Conservation (phyloP, 495 filamentous ascomycete genomes). For the Saxispiralis lemnorum region DNA sequence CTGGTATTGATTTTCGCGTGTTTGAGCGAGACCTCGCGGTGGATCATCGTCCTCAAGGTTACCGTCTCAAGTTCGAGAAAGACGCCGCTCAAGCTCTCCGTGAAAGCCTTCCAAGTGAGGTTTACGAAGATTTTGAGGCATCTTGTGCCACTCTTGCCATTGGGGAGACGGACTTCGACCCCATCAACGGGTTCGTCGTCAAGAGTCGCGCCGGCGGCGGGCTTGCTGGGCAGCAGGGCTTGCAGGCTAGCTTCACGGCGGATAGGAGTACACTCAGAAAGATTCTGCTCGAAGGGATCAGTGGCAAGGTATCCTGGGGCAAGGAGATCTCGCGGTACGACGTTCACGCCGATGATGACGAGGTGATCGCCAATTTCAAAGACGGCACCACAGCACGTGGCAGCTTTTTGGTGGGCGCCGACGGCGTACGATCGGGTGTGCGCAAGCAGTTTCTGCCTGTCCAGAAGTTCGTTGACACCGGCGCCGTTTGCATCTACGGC, state of each 20-base stretch:
- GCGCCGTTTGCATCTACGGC: slow-evolving; percentile 17
- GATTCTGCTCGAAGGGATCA: slow-evolving; percentile 12
- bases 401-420: slow-evolving; percentile 35
- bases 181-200: slow-evolving; percentile 11
- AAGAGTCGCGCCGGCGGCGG: slow-evolving; percentile 3
- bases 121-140: slow-evolving; percentile 7
- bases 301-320: slow-evolving; percentile 13
- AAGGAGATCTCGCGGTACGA: slow-evolving; percentile 18
- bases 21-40: slow-evolving; percentile 14
- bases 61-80: slow-evolving; percentile 10
- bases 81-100: not conserved
- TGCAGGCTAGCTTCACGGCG: slow-evolving; percentile 3
- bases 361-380: slow-evolving; percentile 32
- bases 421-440: slow-evolving; percentile 34
- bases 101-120: not conserved
- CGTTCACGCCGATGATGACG: slow-evolving; percentile 12
- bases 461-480: slow-evolving; percentile 17
- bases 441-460: slow-evolving; percentile 23
- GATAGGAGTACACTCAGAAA: slow-evolving; percentile 13
- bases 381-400: slow-evolving; percentile 34
- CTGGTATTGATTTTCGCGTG: slow-evolving; percentile 11
- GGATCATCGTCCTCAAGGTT: slow-evolving; percentile 13
- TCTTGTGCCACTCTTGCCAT: slow-evolving; percentile 14
- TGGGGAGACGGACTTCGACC: slow-evolving; percentile 15
- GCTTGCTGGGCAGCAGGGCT: slow-evolving; percentile 4